Base-by-base conservation (phyloP, 805 yeast genomes). In the Candida jianshihensis region DNA sequence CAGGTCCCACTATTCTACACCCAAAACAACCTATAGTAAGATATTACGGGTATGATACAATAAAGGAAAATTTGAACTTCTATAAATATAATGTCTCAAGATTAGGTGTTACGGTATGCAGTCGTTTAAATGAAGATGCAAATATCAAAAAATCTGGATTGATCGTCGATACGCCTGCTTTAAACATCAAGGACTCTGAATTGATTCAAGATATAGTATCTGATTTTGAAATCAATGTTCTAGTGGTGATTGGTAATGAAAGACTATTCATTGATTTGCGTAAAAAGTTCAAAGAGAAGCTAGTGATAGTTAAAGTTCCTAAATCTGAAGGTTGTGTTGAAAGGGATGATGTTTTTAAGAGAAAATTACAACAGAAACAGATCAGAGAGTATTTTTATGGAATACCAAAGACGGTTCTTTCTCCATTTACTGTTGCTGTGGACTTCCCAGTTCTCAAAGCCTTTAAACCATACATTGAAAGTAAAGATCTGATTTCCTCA, bases 371-470 rank as follows among this genome's bases (percentile, higher is more conserved):
- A 56, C 86, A 88, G 49, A 70, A 75, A 29, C 66, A 81, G 5
- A 87, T 90, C 36, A 77, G 78, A 53, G 94, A 89, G 52, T 92
- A 92, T 57, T 92, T 92, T 51, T 87, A 92, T 53, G 98, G 98
- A 3, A 72, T 73, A 6, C 60, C 69, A 15, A 69, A 69, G 31
- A 70, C 75, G 5, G 74, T 78, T 5, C 66, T 92, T 36, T 81
- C 94, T 15, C 97, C 99, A 3, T 89, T 79, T 57, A 83, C 94
- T 5, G 74, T 87, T 2, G 86, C 88, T 17, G 77, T 79, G 3
- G 86, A 78, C 49, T 65, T 71, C 38, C 67, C 70, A 13, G 81
- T 77, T 38, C 61, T 85, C 9, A 61, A 69, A 2, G 75, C 86
- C 2, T 80, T 75, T 62, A 72, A 76, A 29, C 85, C 90, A 26